These are phyloP conservation scores for Tricholoma hemisulphureum DNA, from an alignment of 768 basidiomycete species.

Conservation along the genomic window DNA sequence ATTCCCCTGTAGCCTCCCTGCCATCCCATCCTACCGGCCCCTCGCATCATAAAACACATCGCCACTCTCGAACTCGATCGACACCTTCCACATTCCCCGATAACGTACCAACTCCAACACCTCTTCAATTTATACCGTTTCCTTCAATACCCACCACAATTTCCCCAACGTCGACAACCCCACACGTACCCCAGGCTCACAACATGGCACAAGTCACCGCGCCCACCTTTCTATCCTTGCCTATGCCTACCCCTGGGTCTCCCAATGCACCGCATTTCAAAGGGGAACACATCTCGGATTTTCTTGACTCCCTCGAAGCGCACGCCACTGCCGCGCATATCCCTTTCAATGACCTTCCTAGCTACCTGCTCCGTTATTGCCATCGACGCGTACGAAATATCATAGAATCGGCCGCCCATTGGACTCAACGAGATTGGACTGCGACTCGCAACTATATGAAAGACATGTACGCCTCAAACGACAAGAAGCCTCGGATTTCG, in stretches of 20 bases:
- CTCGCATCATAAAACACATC: too few relatives aligned
- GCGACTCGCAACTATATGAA: neutral
- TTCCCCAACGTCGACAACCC: too few relatives aligned
- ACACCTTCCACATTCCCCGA: too few relatives aligned
- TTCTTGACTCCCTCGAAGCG: slow-evolving; percentile 3
- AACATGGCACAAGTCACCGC: too few relatives aligned
- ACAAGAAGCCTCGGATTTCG: neutral
- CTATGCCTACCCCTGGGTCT: neutral
- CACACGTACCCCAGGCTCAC: too few relatives aligned
- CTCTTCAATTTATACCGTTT: too few relatives aligned
- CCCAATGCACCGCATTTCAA: slow-evolving; percentile 2
- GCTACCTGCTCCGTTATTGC: slow-evolving; percentile 5
- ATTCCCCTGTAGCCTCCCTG: too few relatives aligned
- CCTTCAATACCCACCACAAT: too few relatives aligned
- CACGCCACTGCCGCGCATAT: neutral
- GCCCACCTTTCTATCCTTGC: too few relatives aligned
- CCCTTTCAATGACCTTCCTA: neutral
- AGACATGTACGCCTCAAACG: slow-evolving; percentile 5
- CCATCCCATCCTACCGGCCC: too few relatives aligned
- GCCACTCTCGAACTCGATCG: too few relatives aligned
- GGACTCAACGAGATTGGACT: slow-evolving; percentile 1
- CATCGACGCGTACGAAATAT: neutral
- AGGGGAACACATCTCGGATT: slow-evolving; percentile 4
- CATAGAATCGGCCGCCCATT: neutral
- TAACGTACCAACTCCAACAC: too few relatives aligned